Percentiles rank a stretch among this genome's conserved stretches.
These are phyloP conservation scores for Croton setiger DNA, from an alignment of 441 rosid genomes.

Conservation along the genomic window DNA sequence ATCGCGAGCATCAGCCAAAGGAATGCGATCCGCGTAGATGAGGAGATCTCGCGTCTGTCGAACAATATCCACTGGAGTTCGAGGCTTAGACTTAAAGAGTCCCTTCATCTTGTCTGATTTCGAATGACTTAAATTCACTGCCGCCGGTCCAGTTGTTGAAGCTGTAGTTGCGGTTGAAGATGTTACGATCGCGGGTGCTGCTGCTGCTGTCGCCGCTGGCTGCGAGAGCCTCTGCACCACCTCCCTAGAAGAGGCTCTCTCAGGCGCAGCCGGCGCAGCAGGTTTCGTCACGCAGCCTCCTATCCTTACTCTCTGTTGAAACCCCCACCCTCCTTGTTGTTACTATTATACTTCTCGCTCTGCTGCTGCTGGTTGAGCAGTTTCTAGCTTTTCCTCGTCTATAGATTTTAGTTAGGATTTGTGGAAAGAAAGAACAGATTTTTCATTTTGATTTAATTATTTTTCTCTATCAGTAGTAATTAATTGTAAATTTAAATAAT, in stretches of 20 bases:
- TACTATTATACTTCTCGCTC: too few species aligned
- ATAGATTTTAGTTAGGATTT: neutral
- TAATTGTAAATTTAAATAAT: too few species aligned
- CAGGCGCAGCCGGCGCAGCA: constrained; percentile 31
- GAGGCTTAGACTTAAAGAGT: constrained; percentile 88
- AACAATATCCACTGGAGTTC: constrained; percentile 78
- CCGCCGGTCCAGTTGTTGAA: neutral
- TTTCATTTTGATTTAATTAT: neutral
- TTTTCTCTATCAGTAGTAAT: neutral
- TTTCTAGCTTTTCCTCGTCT: neutral
- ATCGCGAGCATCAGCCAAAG: constrained; percentile 48
- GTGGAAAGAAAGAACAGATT: neutral
- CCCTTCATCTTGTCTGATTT: constrained; percentile 71
- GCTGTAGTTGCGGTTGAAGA: constrained; percentile 10
- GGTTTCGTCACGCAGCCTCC: constrained; percentile 59
- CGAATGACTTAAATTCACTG: constrained; percentile 9
- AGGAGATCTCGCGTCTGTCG: constrained; percentile 93
- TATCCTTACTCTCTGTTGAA: constrained; percentile 31
- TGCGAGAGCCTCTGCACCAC: constrained; percentile 41
- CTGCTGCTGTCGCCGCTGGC: constrained; percentile 29
- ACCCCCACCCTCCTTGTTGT: neutral
- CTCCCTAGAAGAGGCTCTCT: constrained; percentile 33
- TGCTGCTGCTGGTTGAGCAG: neutral
- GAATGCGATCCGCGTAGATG: constrained; percentile 36
- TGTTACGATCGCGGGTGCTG: constrained; percentile 12